Evolutionary conservation across 1,284 basidiomycete genomes (phyloP).

Genomic region (Sphaerobolus stellatus): DNA sequence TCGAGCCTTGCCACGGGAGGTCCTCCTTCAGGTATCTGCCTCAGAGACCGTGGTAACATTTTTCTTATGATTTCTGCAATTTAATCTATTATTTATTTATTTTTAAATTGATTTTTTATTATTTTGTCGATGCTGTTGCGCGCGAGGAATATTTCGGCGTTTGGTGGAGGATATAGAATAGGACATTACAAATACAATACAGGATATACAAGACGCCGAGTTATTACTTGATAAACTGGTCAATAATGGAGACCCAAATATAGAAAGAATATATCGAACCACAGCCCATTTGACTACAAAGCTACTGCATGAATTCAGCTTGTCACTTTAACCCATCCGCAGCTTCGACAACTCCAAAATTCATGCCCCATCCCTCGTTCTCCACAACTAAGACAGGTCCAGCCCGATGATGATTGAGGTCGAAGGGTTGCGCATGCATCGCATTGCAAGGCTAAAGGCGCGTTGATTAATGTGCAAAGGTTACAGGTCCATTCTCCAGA

Average conservation of each 20-base stretch:
- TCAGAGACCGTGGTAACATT: no score
- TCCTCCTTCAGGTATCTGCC: no score
- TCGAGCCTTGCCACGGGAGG: no score
- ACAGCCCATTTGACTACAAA: neutral
- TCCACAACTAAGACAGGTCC: constrained; percentile 71
- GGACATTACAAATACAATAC: no score
- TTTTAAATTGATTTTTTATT: no score
- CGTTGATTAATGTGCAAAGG: constrained; percentile 72
- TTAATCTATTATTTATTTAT: no score
- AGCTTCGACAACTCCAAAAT: constrained; percentile 74
- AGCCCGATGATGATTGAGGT: constrained; percentile 46
- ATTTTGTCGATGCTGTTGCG: no score
- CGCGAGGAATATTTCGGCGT: no score
- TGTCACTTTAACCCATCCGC: constrained; percentile 59
- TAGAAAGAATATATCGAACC: neutral
- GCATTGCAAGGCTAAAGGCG: constrained; percentile 49
- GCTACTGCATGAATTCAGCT: neutral
- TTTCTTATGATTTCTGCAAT: no score
- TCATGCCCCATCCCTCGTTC: constrained; percentile 59
- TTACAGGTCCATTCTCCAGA: constrained; percentile 61
- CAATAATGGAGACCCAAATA: neutral
- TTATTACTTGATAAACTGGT: neutral
- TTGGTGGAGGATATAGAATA: no score
- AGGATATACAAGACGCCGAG: neutral
- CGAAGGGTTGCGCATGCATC: constrained; percentile 58